Percentiles rank a stretch among this genome's conserved stretches.
phyloP scores from a whole-genome alignment of 805 yeast genomes.

The Komagataella pseudopastoris region DNA sequence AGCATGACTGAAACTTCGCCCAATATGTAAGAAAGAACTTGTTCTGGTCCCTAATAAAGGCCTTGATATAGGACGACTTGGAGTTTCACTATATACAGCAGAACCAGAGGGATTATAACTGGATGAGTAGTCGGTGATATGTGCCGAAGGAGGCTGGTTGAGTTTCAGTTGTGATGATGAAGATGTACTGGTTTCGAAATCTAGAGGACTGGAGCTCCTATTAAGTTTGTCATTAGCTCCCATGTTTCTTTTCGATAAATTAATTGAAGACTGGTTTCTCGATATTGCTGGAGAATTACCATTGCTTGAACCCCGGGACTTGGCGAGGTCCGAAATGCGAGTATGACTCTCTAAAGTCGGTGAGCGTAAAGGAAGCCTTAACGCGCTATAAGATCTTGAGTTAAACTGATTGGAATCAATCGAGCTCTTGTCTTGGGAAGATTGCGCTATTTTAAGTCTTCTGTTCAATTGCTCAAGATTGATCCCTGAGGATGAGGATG shows the following conservation, averaged over 20 bases:
- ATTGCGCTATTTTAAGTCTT: constrained; percentile 12
- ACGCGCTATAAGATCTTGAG: not conserved
- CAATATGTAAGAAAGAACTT: not conserved
- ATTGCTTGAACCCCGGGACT: constrained; percentile 17
- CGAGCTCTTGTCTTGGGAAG: constrained; percentile 4
- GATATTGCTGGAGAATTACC: constrained; percentile 27
- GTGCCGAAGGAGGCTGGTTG: not conserved
- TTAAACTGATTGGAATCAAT: not conserved
- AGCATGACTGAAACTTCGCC: not conserved
- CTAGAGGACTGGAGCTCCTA: not conserved
- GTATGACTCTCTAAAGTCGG: constrained; percentile 4
- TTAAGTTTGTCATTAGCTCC: not conserved
- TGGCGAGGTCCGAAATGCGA: constrained; percentile 13
- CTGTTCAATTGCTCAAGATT: constrained; percentile 18
- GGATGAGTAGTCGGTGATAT: not conserved
- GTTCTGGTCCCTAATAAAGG: not conserved
- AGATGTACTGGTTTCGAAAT: not conserved
- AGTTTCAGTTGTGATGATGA: not conserved
- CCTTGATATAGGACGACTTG: not conserved
- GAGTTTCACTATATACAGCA: not conserved
- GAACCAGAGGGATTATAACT: not conserved
- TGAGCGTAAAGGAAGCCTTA: not conserved
- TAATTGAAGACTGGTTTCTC: constrained; percentile 21
- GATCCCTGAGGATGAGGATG: constrained; percentile 25
- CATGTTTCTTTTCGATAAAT: constrained; percentile 5